Base-by-base conservation (phyloP, 164 flowering plant species). In the Echeveria elegans region DNA sequence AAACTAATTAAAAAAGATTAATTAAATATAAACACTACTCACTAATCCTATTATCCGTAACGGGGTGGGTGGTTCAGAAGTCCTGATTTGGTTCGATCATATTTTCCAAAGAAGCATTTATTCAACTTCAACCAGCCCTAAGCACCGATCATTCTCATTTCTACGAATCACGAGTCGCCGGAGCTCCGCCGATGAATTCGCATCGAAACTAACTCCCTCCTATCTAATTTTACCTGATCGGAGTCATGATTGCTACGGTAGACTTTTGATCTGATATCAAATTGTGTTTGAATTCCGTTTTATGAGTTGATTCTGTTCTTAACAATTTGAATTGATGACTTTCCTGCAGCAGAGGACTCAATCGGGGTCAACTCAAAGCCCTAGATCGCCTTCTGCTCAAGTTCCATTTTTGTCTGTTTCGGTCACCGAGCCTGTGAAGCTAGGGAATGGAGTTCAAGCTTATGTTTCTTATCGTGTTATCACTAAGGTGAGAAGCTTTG, bases 401-500 rank as follows among this genome's bases (percentile, higher is more conserved):
- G 24, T 26, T n/a, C 97, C 92, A 0, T 89, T 76, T 69, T 73
- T 94, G 21, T 83, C 89, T 15, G 92, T 94, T 29, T 86, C 92
- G 7, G 97, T 94, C 1, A 82, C 92, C 23, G 99, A 94, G 77
- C 99, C 99, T 58, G 99, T 92, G 50, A 94, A 94, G 75, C 81
- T 94, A 71, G 99, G 99, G 31, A 89, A 87, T 83, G 97, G 99
- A 72, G 99, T 94, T 47, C 99, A 94, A 72, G 84, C 99, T 52
- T 92, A 94, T 77, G 90, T 91, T 80, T 94, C 99, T 26, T 94
- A 91, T 70, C 83, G 96, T 23, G 96, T 94, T 73, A 88, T 89
- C 82, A 87, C 99, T 52, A 92, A 86, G 97, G 99, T 89, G 68
- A 38, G 11, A 43, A 63, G 66, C 47, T 19, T 23, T 16, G 29